Conservation (phyloP, 495 filamentous ascomycete species). For the Podospora didyma region DNA sequence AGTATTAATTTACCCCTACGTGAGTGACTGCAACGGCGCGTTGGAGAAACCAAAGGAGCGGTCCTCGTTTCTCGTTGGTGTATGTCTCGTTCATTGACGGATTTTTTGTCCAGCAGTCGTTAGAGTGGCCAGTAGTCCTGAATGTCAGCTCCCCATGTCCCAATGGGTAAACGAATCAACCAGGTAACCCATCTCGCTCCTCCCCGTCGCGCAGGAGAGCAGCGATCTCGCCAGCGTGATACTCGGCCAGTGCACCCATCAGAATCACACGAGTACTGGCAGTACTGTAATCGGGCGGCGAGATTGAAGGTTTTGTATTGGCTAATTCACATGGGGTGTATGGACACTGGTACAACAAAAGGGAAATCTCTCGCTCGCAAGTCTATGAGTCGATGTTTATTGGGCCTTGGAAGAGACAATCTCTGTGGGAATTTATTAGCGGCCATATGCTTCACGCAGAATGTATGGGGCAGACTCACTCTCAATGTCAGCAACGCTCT, state of each 20-base stretch:
- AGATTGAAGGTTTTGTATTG: slow-evolving; percentile 28
- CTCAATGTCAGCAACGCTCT: slow-evolving; percentile 93
- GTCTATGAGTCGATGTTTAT: slow-evolving; percentile 41
- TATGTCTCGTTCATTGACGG: too few species aligned
- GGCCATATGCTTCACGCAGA: not conserved
- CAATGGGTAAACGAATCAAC: too few species aligned
- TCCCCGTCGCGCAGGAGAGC: too few species aligned
- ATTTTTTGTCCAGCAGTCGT: too few species aligned
- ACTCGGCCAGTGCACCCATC: not conserved
- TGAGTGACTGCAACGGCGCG: too few species aligned
- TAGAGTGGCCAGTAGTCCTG: too few species aligned
- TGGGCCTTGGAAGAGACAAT: slow-evolving; percentile 53
- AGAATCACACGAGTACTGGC: not conserved
- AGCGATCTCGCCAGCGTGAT: not conserved
- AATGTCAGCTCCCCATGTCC: too few species aligned
- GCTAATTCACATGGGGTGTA: slow-evolving; percentile 46
- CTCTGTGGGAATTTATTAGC: slow-evolving; percentile 33
- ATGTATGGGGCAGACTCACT: slow-evolving; percentile 56
- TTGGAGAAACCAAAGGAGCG: too few species aligned
- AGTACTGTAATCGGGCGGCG: not conserved
- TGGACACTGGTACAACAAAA: slow-evolving; percentile 44
- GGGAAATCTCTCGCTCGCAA: slow-evolving; percentile 37
- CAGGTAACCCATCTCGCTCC: too few species aligned
- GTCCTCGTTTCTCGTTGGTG: too few species aligned
- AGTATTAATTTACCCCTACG: too few species aligned